Evolutionary conservation across 1,284 basidiomycete genomes (phyloP), one percentile per base, ranked within the genome.

Genomic region (Cutaneotrichosporon dermatis): DNA sequence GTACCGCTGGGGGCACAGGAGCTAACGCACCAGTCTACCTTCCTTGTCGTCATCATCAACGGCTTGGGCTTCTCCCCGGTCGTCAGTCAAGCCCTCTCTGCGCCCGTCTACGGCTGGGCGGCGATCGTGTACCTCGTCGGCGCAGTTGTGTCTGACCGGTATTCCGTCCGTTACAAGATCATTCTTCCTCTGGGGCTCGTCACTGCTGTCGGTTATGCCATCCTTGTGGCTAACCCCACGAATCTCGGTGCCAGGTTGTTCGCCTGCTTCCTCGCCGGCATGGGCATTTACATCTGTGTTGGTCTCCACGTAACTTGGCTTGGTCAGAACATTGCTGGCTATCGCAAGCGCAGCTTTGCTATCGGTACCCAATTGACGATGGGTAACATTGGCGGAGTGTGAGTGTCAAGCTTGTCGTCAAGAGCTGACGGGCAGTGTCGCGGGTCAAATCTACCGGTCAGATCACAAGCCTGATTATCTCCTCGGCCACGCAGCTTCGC

Each of bases 331-430:
- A 57, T 61, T 11, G 64, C 64, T 1, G 66, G 66, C 5, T 69
- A 63, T 58, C 67, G 64, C 49, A 69, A 70, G 54, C 63, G 69
- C 36, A 62, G 65, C 6, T 63, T 63, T 12, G 49, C 58, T 1
- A 59, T 70, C 34, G 71, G 71, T 16, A 36, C 65, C 41, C 69
- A 69, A 58, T 69, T 71, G 60, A 61, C 67, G n/a, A 65, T 70
- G 54, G 71, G 71, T 33, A 72, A 70, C 63, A 58, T 50, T 34
- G 62, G 62, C 40, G 62, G 62, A 8, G 54, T 63, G 8, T n/a
- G n/a, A n/a, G n/a, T n/a, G n/a, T n/a, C n/a, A n/a, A n/a, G n/a
- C n/a, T n/a, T n/a, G n/a, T n/a, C n/a, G n/a, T n/a, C n/a, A n/a
- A n/a, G n/a, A n/a, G n/a, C n/a, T n/a, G n/a, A n/a, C n/a, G n/a